A percentile compares a stretch with the other conserved stretches of the same genome.
phyloP scores from a whole-genome alignment of 2,329 filamentous ascomycete species.

The Bipolaris bicolor region DNA sequence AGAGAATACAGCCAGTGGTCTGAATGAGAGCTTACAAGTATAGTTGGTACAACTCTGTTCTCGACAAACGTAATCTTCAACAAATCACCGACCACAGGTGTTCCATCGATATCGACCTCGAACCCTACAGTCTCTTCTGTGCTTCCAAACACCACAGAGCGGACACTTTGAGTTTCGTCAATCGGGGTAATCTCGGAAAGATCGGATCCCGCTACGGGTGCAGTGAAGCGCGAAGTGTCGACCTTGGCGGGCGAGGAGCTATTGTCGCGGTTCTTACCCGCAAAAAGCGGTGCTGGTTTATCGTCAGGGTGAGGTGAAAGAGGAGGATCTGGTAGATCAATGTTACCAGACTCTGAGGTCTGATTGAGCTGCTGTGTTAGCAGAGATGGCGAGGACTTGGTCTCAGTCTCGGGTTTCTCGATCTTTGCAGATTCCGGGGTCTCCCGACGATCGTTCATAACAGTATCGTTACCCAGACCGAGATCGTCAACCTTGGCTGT shows the following conservation, averaged over 20 bases:
- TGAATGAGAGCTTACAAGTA: constrained; percentile 71
- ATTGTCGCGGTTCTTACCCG: constrained; percentile 47
- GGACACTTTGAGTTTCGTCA: constrained; percentile 43
- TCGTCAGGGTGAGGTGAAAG: constrained; percentile 68
- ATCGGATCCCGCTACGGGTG: constrained; percentile 36
- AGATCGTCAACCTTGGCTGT: constrained; percentile 63
- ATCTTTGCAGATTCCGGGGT: constrained; percentile 22
- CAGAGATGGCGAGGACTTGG: constrained; percentile 48
- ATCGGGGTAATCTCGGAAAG: constrained; percentile 46
- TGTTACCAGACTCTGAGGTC: constrained; percentile 31
- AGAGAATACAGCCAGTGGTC: not conserved
- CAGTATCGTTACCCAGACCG: constrained; percentile 64
- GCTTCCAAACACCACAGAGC: constrained; percentile 45
- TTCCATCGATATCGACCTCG: constrained; percentile 65
- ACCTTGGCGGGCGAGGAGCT: constrained; percentile 37
- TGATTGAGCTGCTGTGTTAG: constrained; percentile 52
- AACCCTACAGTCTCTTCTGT: constrained; percentile 51
- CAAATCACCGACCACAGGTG: constrained; percentile 89
- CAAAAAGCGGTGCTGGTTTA: constrained; percentile 71
- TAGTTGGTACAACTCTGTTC: constrained; percentile 91
- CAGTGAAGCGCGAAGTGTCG: constrained; percentile 39
- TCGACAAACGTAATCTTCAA: constrained; percentile 97
- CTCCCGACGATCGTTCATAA: constrained; percentile 51
- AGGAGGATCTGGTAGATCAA: constrained; percentile 32
- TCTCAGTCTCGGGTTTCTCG: constrained; percentile 31